These are phyloP conservation scores for Peronospora destructor DNA, from an alignment of 352 stramenopile genomes.

Conservation along the genomic window DNA sequence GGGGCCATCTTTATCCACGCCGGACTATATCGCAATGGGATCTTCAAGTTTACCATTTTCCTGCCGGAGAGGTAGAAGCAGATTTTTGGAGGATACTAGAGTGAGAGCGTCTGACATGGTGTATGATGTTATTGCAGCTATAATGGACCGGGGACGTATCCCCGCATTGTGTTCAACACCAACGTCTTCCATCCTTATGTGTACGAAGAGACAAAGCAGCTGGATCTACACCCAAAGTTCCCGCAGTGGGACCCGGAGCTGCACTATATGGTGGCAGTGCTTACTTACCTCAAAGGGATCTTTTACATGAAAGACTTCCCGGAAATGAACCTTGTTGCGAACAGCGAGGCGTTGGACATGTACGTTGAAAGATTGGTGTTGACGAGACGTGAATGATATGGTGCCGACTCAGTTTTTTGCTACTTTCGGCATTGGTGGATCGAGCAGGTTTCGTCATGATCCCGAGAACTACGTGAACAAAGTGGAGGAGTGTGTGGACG, in stretches of 20 bases:
- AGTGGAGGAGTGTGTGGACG: slow-evolving; percentile 88
- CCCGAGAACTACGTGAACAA: slow-evolving; percentile 84
- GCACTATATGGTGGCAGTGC: slow-evolving; percentile 93
- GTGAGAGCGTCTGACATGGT: background rate
- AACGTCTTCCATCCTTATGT: slow-evolving; percentile 93
- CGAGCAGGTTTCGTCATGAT: slow-evolving; percentile 64
- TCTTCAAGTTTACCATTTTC: slow-evolving; percentile 95
- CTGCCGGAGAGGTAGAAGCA: slow-evolving; percentile 52
- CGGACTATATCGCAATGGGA: slow-evolving; percentile 91
- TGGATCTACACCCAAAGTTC: slow-evolving; percentile 90
- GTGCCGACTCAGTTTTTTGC: slow-evolving; percentile 1
- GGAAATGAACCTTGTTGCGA: slow-evolving; percentile 49
- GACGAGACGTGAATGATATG: background rate
- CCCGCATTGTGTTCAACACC: slow-evolving; percentile 89
- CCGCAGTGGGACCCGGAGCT: slow-evolving; percentile 89
- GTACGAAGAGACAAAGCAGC: slow-evolving; percentile 72
- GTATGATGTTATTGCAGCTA: slow-evolving; percentile 54
- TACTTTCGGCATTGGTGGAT: background rate
- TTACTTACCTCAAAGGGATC: slow-evolving; percentile 96
- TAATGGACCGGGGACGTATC: slow-evolving; percentile 90
- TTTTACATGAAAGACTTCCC: slow-evolving; percentile 96
- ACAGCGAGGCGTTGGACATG: slow-evolving; percentile 82
- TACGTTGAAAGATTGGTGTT: slow-evolving; percentile 27
- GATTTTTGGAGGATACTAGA: background rate
- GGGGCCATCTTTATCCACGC: slow-evolving; percentile 94